These are phyloP conservation scores for Scedosporium dehoogii DNA, from an alignment of 2,329 filamentous ascomycete genomes.

Conservation along the genomic window DNA sequence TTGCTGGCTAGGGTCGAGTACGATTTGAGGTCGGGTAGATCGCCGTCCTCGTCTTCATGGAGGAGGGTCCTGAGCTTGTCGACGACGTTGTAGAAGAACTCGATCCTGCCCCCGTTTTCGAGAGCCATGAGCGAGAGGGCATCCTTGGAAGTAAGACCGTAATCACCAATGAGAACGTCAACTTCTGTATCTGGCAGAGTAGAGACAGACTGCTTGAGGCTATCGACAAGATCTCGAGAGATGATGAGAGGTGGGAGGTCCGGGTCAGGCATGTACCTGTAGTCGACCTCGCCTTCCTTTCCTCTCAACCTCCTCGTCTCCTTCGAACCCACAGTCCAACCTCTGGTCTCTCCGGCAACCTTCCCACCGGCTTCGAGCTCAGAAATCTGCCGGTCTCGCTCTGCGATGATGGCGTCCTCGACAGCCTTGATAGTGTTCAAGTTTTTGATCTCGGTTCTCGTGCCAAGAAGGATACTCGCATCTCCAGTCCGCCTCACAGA, in stretches of 20 bases:
- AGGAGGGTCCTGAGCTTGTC: constrained; percentile 28
- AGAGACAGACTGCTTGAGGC: constrained; percentile 55
- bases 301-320: constrained; percentile 75
- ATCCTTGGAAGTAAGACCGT: constrained; percentile 69
- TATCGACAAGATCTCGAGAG: constrained; percentile 55
- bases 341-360: constrained; percentile 79
- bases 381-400: constrained; percentile 78
- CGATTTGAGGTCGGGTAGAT: constrained; percentile 17
- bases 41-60: constrained; percentile 12
- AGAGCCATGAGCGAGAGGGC: constrained; percentile 69
- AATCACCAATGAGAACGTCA: constrained; percentile 48
- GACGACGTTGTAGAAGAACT: constrained; percentile 69
- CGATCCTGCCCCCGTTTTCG: constrained; percentile 67
- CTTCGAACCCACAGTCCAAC: constrained; percentile 78
- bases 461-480: constrained; percentile 48
- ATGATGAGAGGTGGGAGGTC: constrained; percentile 77
- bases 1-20: constrained; percentile 44
- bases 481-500: constrained; percentile 60
- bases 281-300: constrained; percentile 96
- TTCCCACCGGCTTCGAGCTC: constrained; percentile 66
- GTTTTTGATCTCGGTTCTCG: constrained; percentile 95
- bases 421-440: constrained; percentile 89
- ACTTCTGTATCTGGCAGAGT: constrained; percentile 63
- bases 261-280: constrained; percentile 96
- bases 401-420: constrained; percentile 86